Evolutionary conservation across 352 stramenopile genomes (phyloP).

Genomic region (Thalassiosira mediterranea): DNA sequence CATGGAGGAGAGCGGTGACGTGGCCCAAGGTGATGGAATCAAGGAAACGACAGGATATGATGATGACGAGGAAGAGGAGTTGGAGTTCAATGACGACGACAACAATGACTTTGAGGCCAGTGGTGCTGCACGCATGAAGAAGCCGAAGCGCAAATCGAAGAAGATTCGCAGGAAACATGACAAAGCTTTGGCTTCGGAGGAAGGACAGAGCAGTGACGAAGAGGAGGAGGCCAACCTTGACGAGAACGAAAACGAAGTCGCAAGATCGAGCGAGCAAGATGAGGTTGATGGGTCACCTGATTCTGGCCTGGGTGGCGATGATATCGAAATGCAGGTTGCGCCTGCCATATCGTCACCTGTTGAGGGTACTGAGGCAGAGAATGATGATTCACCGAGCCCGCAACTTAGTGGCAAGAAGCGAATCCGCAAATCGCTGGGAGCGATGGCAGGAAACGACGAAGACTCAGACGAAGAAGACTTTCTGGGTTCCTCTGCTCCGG

Average conservation of each 20-base stretch:
- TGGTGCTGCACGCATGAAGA: conserved; percentile 11
- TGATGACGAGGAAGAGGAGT: conserved; percentile 66
- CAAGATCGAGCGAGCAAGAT: neutral
- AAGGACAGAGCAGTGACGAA: conserved; percentile 14
- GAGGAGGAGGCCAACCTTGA: conserved; percentile 26
- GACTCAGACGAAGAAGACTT: conserved; percentile 61
- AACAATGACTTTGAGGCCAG: conserved; percentile 3
- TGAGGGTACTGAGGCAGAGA: conserved; percentile 4
- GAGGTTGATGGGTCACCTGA: neutral
- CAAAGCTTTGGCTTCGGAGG: neutral
- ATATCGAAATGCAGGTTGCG: conserved; percentile 6
- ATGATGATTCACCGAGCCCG: neutral
- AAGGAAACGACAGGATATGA: conserved; percentile 30
- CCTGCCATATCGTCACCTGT: neutral
- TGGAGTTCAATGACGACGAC: conserved; percentile 55
- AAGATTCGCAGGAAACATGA: neutral
- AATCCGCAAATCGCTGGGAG: conserved; percentile 37
- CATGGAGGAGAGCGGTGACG: conserved; percentile 9
- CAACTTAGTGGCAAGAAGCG: conserved; percentile 49
- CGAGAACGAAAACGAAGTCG: neutral
- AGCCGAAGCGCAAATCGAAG: conserved; percentile 21
- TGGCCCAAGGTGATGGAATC: conserved; percentile 19
- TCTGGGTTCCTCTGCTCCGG: conserved; percentile 6
- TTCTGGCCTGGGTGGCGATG: neutral
- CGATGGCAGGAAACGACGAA: conserved; percentile 14